phyloP scores from a whole-genome alignment of 192 early-diverging fungal species.

The Umbelopsis sp. region DNA sequence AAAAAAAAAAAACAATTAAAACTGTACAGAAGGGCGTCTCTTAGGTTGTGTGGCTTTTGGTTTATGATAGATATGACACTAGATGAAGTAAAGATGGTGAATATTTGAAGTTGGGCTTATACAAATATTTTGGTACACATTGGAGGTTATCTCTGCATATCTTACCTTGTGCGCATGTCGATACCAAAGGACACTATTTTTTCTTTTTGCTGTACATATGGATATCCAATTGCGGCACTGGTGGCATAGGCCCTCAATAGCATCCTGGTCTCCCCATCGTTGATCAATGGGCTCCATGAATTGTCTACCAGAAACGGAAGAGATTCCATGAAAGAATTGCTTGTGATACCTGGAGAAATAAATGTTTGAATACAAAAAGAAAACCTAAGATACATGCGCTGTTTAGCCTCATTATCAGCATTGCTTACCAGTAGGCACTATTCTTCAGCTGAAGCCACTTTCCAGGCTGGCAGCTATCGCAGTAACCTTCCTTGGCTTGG shows the following conservation, averaged over 20 bases:
- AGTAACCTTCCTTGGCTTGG: constrained; percentile 78
- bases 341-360: constrained; percentile 69
- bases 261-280: constrained; percentile 62
- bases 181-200: constrained; percentile 82
- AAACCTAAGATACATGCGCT: background rate
- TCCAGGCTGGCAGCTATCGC: constrained; percentile 77
- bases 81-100: background rate
- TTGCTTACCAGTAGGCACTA: constrained; percentile 75
- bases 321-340: constrained; percentile 85
- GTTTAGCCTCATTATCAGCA: background rate
- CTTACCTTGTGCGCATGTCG: constrained; percentile 78
- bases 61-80: constrained; percentile 42
- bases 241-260: constrained; percentile 80
- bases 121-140: background rate
- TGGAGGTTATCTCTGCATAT: background rate
- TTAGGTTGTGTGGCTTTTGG: constrained; percentile 23
- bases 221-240: constrained; percentile 82
- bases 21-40: constrained; percentile 16
- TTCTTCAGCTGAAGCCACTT: constrained; percentile 90
- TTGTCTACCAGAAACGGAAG: constrained; percentile 76
- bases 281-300: constrained; percentile 71
- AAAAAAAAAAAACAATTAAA: constrained; percentile 1
- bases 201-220: constrained; percentile 70
- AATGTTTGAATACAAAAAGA: background rate
- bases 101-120: background rate